Base-by-base conservation (phyloP, 805 yeast species). In the Kodamaea restingae region DNA sequence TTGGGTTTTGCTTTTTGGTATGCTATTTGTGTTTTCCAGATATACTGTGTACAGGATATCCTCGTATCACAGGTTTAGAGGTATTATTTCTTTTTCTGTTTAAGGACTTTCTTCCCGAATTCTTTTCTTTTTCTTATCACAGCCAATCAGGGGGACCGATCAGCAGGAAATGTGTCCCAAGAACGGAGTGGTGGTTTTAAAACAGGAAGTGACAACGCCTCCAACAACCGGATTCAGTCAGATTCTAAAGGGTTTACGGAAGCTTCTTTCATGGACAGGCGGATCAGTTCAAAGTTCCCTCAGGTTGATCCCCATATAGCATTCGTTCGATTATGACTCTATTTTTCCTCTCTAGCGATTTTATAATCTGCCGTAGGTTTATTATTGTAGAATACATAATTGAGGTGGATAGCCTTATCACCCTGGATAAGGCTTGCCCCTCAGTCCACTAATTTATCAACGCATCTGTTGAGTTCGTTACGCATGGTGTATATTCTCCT, bases 61-160 rank as follows among this genome's bases (percentile, higher is more conserved):
- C 32, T 4, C 4, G 4, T 30, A 30, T n/a, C n/a, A 21, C 32
- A 30, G 32, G 21, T 30, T 15, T 10, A 4, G n/a, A 6, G 9
- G 7, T 9, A 18, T 17, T 10, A 15, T 25, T 35, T 35, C 38
- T 17, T 25, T 25, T 28, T 24, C 10, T 15, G 32, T 18, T 20
- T 20, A 15, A 3, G 30, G 18, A 8, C 24, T 34, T 25, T 26
- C 15, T 26, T 34, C 31, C 15, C 37, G 31, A 12, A 14, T 12
- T 21, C 29, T 15, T 36, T 29, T 30, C 35, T 30, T 31, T 24
- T 25, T 22, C 35, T 31, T 37, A 37, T 37, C 40, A 31, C 22
- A 37, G 31, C 40, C 40, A 37, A 37, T 37, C 31, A 37, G 18
- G 8, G 22, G n/a, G n/a, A n/a, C n/a, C n/a, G n/a, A n/a, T n/a